These are phyloP conservation scores for Lupinus albus DNA, from an alignment of 306 rosid genomes.

Conservation along the genomic window DNA sequence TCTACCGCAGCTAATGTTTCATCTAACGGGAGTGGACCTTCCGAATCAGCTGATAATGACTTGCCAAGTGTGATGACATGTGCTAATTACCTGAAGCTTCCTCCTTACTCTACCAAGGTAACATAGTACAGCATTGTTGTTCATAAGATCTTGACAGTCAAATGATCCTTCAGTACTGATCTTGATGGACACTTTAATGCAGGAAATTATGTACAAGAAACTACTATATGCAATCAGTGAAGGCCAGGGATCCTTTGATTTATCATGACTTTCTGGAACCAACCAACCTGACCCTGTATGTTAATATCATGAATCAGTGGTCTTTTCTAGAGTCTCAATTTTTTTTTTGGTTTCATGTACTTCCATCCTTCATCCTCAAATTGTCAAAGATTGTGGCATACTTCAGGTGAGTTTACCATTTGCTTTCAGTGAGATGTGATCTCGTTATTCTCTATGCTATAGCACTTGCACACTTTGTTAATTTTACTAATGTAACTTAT, in stretches of 20 bases:
- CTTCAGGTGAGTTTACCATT: conserved; percentile 55
- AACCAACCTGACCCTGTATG: conserved; percentile 54
- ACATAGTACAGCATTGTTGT: background rate
- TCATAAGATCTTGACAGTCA: background rate
- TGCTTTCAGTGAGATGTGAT: background rate
- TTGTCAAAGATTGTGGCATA: conserved; percentile 45
- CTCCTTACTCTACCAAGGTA: conserved; percentile 98
- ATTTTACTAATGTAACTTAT: background rate
- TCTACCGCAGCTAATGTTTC: conserved; percentile 63
- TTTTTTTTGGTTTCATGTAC: conserved; percentile 56
- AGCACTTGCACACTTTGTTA: conserved; percentile 21
- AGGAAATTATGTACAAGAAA: conserved; percentile 97
- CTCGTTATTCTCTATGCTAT: conserved; percentile 5
- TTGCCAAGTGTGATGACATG: conserved; percentile 99
- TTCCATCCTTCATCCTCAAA: conserved; percentile 49
- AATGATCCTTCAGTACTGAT: conserved; percentile 35
- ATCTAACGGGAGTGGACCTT: conserved; percentile 73
- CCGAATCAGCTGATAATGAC: conserved; percentile 93
- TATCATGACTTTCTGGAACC: conserved; percentile 72
- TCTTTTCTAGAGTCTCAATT: conserved; percentile 46
- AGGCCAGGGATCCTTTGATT: conserved; percentile 99
- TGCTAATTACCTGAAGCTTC: conserved; percentile 97
- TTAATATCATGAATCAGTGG: conserved; percentile 63
- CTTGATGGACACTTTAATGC: conserved; percentile 34
- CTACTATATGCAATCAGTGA: conserved; percentile 93